These are phyloP conservation scores for Phytopythium kandeliae DNA, from an alignment of 352 stramenopile species.

Conservation along the genomic window DNA sequence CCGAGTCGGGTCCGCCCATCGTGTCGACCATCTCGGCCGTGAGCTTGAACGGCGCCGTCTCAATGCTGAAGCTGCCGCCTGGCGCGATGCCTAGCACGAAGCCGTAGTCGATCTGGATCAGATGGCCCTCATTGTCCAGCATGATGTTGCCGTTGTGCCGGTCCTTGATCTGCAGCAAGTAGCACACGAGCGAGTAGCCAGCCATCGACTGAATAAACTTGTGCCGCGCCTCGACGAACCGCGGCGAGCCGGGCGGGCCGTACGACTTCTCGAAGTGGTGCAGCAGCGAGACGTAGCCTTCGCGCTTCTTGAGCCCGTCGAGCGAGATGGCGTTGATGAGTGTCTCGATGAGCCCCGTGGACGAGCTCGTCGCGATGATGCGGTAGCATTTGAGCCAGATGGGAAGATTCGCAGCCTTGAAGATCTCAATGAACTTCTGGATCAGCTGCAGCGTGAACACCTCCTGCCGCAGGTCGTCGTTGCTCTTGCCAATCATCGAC, in stretches of 20 bases:
- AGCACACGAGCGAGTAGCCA: constrained; percentile 97
- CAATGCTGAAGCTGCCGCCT: constrained; percentile 98
- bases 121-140: constrained; percentile 96
- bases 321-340: constrained; percentile 97
- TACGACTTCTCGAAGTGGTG: constrained; percentile 97
- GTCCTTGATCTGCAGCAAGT: constrained; percentile 99
- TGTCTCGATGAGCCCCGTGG: constrained; percentile 97
- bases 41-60: constrained; percentile 99
- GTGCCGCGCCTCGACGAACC: constrained; percentile 89
- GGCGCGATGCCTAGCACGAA: constrained; percentile 99
- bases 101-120: constrained; percentile 99
- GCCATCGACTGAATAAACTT: constrained; percentile 98
- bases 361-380: constrained; percentile 95
- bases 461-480: constrained; percentile 98
- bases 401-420: constrained; percentile 90
- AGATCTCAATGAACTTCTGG: constrained; percentile 96
- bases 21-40: constrained; percentile 99
- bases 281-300: constrained; percentile 90
- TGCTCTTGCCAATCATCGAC: constrained; percentile 98
- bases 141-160: constrained; percentile 99
- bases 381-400: constrained; percentile 96
- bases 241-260: constrained; percentile 70
- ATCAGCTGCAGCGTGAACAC: constrained; percentile 99
- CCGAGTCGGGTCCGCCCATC: constrained; percentile 90
- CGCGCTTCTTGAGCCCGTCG: constrained; percentile 96